Evolutionary conservation across 1,139 yeast genomes (phyloP), one percentile per base, ranked within the genome.

Genomic region (Zygoascus sp.): DNA sequence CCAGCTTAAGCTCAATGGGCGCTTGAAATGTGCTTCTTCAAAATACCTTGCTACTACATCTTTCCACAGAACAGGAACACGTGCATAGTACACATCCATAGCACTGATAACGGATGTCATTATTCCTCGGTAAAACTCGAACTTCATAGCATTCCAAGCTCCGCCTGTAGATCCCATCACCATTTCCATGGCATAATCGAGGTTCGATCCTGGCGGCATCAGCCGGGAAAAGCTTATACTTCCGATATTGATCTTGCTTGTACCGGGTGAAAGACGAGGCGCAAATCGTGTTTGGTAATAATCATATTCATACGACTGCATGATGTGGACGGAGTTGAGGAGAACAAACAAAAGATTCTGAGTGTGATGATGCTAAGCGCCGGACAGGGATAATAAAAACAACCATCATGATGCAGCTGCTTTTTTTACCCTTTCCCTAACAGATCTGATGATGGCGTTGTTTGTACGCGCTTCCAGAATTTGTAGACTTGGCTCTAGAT

Each of bases 381-480:
- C 39, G 4, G 16, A 7, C 17, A 3, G 34, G 5, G 6, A 9
- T 13, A 30, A n/a, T 13, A 23, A 23, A 23, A 7, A 7, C 32
- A 28, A 6, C 13, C 34, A 30, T 2, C n/a, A n/a, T 13, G 4
- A 22, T 17, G 30, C 35, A 11, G 32, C 36, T 7, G 45, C 45
- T 9, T 19, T 27, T 17, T 44, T 42, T 5, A 73, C 49, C 39
- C 72, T 58, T 35, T 70, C 70, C 44, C 73, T 64, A 11, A 76
- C 69, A 2, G 73, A 45, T 17, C 62, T 53, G n/a, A 64, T 63
- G 0, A 77, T 64, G 0, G 70, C 70, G 27, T 62, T 59, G 38
- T 72, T 68, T 0, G 77, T 74, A 39, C 65, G 59, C 51, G 62
- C 59, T 16, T 70, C 66, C n/a, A 74, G 55, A 3, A 65, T 54